A percentile compares a stretch with the other conserved stretches of the same genome.
phyloP scores from a whole-genome alignment of 768 basidiomycete species.

The Leccinum aurantiacum region DNA sequence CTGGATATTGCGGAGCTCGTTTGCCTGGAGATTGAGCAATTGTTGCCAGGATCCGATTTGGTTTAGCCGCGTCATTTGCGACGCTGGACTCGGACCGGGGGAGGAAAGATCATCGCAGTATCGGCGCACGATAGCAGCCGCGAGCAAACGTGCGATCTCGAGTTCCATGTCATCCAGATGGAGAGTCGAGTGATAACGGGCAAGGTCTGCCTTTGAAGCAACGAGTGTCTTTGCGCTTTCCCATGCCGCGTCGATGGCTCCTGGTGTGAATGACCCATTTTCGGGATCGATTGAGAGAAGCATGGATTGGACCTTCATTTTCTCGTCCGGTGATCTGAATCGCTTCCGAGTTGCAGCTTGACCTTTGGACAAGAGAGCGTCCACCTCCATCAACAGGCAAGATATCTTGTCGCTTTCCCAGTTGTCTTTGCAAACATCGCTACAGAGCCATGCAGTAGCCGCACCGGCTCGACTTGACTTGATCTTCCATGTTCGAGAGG shows the following conservation, averaged over 20 bases:
- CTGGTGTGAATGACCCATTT: slow-evolving; percentile 35
- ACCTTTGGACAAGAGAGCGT: slow-evolving; percentile 38
- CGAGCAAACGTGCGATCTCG: slow-evolving; percentile 57
- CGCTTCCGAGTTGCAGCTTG: slow-evolving; percentile 30
- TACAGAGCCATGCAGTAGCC: slow-evolving; percentile 59
- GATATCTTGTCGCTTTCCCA: slow-evolving; percentile 43
- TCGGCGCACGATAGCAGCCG: slow-evolving; percentile 49
- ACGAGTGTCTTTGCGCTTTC: slow-evolving; percentile 35
- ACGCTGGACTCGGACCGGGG: slow-evolving; percentile 1
- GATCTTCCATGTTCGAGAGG: slow-evolving; percentile 45
- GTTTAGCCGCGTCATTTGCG: not conserved
- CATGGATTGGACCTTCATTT: slow-evolving; percentile 22
- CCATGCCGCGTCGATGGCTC: slow-evolving; percentile 49
- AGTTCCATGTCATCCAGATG: slow-evolving; percentile 53
- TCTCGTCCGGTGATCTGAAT: slow-evolving; percentile 23
- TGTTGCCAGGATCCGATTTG: slow-evolving; percentile 41
- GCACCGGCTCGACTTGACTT: slow-evolving; percentile 33
- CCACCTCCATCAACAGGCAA: slow-evolving; percentile 32
- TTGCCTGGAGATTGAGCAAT: slow-evolving; percentile 55
- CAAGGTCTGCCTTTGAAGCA: slow-evolving; percentile 23
- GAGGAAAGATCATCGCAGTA: slow-evolving; percentile 28
- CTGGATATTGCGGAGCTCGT: slow-evolving; percentile 49
- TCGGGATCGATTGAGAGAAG: slow-evolving; percentile 13
- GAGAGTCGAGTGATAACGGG: slow-evolving; percentile 28
- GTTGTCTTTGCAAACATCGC: slow-evolving; percentile 41